Base-by-base conservation (phyloP, 306 rosid genomes). In the Comarum palustre region DNA sequence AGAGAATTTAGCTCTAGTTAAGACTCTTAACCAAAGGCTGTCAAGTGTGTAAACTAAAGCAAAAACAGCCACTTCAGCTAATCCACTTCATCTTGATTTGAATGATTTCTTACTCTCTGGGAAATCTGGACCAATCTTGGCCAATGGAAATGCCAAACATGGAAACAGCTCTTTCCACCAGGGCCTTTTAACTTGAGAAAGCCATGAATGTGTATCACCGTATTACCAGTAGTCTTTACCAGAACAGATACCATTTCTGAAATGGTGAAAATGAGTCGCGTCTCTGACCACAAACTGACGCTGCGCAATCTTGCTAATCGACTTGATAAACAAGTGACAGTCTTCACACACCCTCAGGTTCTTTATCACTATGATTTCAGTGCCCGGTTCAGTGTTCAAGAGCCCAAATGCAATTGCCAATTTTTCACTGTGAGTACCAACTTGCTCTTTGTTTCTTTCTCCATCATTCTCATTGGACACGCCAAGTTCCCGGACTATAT, bases 221-320 rank as follows among this genome's bases (percentile, higher is more conserved):
- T 72, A 85, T 79, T 36, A 93, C 97, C 98, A 93, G 74, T 86
- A 93, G 75, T 90, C 97, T 76, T 82, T 90, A 85, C 98, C 91
- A 75, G 97, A 91, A 80, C 98, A 91, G 36, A 75, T 27, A 6
- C 98, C 98, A 32, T 89, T 77, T 62, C 81, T 81, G 74, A 93
- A 91, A 85, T 86, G 96, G 80, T 93, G 98, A 72, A 93, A 93
- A 65, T 97, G 92, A 54, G 94, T 87, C 17, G 97, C 89, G 51
- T 93, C 98, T 85, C 97, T 82, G 48, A 93, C 86, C 68, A 92
- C 82, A 72, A 91, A 86, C 66, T 78, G 85, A 16, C 94, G 92
- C 80, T 93, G 73, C 12, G 87, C 97, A 77, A 87, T 80, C 77
- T 73, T 85, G 87, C 98, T 91, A 32, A 89, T 90, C 82, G 81